A percentile compares a stretch with the other conserved stretches of the same genome.
phyloP scores from a whole-genome alignment of 352 stramenopile species.

The Phytophthora pistaciae region DNA sequence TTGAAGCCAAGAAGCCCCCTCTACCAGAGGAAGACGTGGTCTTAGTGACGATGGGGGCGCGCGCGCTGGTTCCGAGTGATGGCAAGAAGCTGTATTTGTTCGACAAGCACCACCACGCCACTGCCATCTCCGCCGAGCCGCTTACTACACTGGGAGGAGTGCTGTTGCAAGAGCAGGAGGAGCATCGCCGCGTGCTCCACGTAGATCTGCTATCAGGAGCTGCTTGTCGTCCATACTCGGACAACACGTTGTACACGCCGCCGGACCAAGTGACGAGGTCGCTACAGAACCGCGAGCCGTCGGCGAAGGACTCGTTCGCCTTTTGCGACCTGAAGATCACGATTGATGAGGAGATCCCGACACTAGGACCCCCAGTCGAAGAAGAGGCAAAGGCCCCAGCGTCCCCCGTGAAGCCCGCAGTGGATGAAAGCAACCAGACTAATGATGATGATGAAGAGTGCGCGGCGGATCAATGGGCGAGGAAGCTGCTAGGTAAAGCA shows the following conservation, averaged over 20 bases:
- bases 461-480: conserved; percentile 67
- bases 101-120: conserved; percentile 63
- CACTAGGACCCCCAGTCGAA: conserved; percentile 5
- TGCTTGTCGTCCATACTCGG: conserved; percentile 75
- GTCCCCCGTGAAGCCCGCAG: conserved; percentile 20
- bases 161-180: conserved; percentile 19
- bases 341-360: conserved; percentile 28
- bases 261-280: conserved; percentile 44
- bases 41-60: conserved; percentile 76
- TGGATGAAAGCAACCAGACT: conserved; percentile 28
- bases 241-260: conserved; percentile 78
- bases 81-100: conserved; percentile 82
- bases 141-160: conserved; percentile 28
- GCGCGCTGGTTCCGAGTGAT: conserved; percentile 74
- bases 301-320: conserved; percentile 64
- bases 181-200: conserved; percentile 56
- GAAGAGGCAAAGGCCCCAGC: conserved; percentile 11
- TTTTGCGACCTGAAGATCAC: conserved; percentile 71
- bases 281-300: conserved; percentile 33
- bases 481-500: conserved; percentile 65
- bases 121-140: conserved; percentile 22
- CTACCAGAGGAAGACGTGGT: conserved; percentile 80
- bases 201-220: conserved; percentile 75
- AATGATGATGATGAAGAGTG: conserved; percentile 15
- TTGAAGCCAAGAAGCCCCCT: conserved; percentile 61